Conservation (phyloP, 2,329 filamentous ascomycete species). For the Teratosphaeria gauchensis region DNA sequence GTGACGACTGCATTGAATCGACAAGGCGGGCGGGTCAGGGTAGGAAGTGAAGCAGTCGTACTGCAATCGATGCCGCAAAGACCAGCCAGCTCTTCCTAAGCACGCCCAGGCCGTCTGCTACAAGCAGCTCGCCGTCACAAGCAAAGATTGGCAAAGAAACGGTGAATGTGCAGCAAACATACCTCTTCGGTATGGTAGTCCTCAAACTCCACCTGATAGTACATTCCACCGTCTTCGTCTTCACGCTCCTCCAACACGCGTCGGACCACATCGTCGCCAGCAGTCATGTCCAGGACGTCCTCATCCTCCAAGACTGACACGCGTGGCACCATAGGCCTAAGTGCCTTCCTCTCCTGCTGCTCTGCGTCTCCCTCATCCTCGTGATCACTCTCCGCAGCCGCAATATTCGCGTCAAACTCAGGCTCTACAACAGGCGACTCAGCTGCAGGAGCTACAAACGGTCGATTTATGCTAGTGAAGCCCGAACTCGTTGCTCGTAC, state of each 20-base stretch:
- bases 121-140: background rate
- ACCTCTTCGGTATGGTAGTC: slow-evolving; percentile 33
- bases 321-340: slow-evolving; percentile 4
- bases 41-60: background rate
- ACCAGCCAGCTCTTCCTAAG: background rate
- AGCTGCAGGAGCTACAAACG: background rate
- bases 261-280: slow-evolving; percentile 24
- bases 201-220: slow-evolving; percentile 35
- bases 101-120: background rate
- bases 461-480: slow-evolving; percentile 7
- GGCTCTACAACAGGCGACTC: background rate
- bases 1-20: background rate
- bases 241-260: slow-evolving; percentile 31
- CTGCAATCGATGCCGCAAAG: background rate
- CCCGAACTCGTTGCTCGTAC: background rate
- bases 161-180: slow-evolving; percentile 14
- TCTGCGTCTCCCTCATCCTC: background rate
- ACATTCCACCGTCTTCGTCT: slow-evolving; percentile 20
- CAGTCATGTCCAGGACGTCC: slow-evolving; percentile 16
- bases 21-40: background rate
- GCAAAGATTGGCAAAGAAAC: background rate
- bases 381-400: background rate
- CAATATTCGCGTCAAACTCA: background rate
- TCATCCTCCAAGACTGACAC: slow-evolving; percentile 1
- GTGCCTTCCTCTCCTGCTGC: background rate